phyloP scores from a whole-genome alignment of 768 basidiomycete genomes.

The Fomitopsis serialis region DNA sequence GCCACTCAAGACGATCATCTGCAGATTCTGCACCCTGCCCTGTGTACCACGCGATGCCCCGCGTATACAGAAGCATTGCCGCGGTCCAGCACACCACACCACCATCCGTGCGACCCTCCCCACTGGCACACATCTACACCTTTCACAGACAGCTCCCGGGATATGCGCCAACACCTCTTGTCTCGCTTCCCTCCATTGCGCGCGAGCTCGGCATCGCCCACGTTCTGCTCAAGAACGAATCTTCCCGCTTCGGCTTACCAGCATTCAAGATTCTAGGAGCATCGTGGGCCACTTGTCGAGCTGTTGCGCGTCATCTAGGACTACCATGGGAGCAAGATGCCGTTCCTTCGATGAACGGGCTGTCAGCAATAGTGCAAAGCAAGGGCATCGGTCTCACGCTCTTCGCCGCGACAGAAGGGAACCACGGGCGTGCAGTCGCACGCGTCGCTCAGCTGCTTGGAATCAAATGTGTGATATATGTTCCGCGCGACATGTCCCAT shows the following conservation, averaged over 20 bases:
- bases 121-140: not conserved
- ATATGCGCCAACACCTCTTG: not conserved
- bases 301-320: not conserved
- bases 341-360: not conserved
- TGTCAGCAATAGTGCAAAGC: not conserved
- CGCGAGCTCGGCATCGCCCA: not conserved
- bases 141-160: not conserved
- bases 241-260: not conserved
- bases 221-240: constrained; percentile 2
- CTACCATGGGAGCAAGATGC: not conserved
- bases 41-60: no score
- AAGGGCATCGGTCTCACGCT: not conserved
- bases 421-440: constrained; percentile 3
- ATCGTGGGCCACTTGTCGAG: constrained; percentile 2
- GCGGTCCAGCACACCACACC: not conserved
- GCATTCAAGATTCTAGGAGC: constrained; percentile 4
- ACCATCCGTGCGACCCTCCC: not conserved
- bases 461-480: not conserved
- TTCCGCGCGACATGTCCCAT: not conserved
- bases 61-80: not conserved
- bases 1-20: no score
- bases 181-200: not conserved
- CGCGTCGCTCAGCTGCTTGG: not conserved
- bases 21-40: no score
- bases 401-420: constrained; percentile 2